Percentiles rank a stretch among this genome's conserved stretches.
These are phyloP conservation scores for Epichloe festucae DNA, from an alignment of 2,329 filamentous ascomycete species.

Conservation along the genomic window DNA sequence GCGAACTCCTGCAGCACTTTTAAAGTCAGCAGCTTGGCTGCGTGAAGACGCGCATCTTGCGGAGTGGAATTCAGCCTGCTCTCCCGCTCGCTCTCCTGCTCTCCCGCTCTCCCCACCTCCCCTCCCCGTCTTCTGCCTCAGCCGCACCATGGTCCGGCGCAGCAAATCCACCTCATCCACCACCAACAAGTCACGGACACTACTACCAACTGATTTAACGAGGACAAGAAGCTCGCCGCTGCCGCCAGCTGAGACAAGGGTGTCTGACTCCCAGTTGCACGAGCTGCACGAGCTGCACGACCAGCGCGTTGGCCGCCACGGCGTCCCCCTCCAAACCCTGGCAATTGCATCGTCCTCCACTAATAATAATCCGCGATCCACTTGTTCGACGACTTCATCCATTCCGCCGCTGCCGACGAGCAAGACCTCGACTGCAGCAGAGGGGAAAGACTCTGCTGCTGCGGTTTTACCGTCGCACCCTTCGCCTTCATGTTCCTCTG, in stretches of 20 bases:
- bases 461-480: neutral
- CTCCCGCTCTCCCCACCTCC: too few relatives aligned
- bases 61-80: neutral
- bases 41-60: too few relatives aligned
- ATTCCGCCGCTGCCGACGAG: slow-evolving; percentile 8
- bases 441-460: too few relatives aligned
- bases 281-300: slow-evolving; percentile 3
- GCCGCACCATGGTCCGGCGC: slow-evolving; percentile 17
- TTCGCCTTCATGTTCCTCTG: slow-evolving; percentile 6
- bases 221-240: neutral
- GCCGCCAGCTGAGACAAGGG: slow-evolving; percentile 11
- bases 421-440: neutral
- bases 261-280: slow-evolving; percentile 15
- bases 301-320: too few relatives aligned
- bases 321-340: slow-evolving; percentile 22
- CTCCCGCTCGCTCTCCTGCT: neutral
- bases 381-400: slow-evolving; percentile 12
- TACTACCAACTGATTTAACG: too few relatives aligned
- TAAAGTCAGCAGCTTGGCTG: too few relatives aligned
- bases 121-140: neutral
- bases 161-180: slow-evolving; percentile 8
- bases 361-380: slow-evolving; percentile 10
- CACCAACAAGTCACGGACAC: too few relatives aligned
- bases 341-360: slow-evolving; percentile 11
- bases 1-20: too few relatives aligned